Percentiles rank a stretch among this genome's conserved stretches.
These are phyloP conservation scores for Sutorius australiensis DNA, from an alignment of 768 basidiomycete species.

Conservation along the genomic window DNA sequence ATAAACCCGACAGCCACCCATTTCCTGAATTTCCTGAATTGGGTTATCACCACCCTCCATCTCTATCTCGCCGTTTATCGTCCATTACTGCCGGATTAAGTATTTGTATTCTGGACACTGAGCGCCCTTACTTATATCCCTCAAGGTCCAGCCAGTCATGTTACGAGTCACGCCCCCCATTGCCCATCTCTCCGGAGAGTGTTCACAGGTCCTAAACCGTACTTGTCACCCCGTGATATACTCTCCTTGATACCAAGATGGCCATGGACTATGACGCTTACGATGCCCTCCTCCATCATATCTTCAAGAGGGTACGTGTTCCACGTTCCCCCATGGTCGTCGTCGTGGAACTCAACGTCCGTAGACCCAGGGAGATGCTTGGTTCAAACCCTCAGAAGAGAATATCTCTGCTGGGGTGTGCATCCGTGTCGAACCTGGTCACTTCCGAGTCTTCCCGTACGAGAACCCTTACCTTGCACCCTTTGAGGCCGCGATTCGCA, in stretches of 20 bases:
- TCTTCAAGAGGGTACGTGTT: slow-evolving; percentile 63
- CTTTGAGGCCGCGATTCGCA: slow-evolving; percentile 75
- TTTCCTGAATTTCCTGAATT: slow-evolving; percentile 9
- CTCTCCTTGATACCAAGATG: slow-evolving; percentile 12
- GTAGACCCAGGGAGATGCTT: slow-evolving; percentile 78
- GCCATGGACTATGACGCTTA: slow-evolving; percentile 64
- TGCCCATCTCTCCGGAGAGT: neutral
- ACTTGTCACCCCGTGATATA: neutral
- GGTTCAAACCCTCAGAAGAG: slow-evolving; percentile 84
- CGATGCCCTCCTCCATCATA: slow-evolving; percentile 75
- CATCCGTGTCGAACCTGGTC: slow-evolving; percentile 60
- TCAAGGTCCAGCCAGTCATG: neutral
- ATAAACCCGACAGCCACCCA: neutral
- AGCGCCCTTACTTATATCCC: slow-evolving; percentile 21
- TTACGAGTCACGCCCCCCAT: neutral
- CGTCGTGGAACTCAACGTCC: neutral
- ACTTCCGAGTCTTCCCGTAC: slow-evolving; percentile 81
- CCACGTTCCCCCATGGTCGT: neutral
- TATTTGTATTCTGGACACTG: neutral
- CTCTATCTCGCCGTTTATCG: neutral
- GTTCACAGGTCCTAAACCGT: neutral
- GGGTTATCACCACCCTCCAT: neutral
- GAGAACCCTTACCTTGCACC: slow-evolving; percentile 77
- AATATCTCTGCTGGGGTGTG: slow-evolving; percentile 79
- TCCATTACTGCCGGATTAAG: slow-evolving; percentile 3